Evolutionary conservation across 176 grass and related monocot genomes (phyloP).

Genomic region (Eleusine indica): DNA sequence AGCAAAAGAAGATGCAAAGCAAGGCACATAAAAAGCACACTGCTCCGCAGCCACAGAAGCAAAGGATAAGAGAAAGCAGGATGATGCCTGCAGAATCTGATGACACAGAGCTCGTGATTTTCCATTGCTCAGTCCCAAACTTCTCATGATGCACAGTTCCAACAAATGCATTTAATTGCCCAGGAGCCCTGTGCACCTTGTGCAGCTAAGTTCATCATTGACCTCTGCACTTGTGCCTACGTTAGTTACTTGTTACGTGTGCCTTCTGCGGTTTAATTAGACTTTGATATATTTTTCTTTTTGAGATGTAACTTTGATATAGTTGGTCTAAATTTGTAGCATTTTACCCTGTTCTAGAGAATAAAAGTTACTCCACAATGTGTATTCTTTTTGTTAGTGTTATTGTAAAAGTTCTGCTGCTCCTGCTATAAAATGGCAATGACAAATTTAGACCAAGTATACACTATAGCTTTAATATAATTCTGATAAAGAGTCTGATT

Average conservation of each 20-base stretch:
- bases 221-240: too few species aligned
- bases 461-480: too few species aligned
- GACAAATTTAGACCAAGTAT: too few species aligned
- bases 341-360: not conserved
- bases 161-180: constrained; percentile 31
- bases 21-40: constrained; percentile 12
- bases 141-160: constrained; percentile 1
- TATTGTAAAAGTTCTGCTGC: too few species aligned
- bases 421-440: too few species aligned
- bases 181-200: not conserved
- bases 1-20: constrained; percentile 58
- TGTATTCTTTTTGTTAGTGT: too few species aligned
- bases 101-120: not conserved
- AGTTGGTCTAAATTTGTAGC: not conserved
- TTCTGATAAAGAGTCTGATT: too few species aligned
- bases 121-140: not conserved
- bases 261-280: too few species aligned
- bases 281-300: too few species aligned
- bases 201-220: not conserved
- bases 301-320: not conserved
- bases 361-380: too few species aligned
- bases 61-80: constrained; percentile 55
- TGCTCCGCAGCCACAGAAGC: constrained; percentile 38
- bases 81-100: constrained; percentile 49
- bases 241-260: too few species aligned